Evolutionary conservation across 2,329 filamentous ascomycete genomes (phyloP).

Genomic region (Claviceps citrina): DNA sequence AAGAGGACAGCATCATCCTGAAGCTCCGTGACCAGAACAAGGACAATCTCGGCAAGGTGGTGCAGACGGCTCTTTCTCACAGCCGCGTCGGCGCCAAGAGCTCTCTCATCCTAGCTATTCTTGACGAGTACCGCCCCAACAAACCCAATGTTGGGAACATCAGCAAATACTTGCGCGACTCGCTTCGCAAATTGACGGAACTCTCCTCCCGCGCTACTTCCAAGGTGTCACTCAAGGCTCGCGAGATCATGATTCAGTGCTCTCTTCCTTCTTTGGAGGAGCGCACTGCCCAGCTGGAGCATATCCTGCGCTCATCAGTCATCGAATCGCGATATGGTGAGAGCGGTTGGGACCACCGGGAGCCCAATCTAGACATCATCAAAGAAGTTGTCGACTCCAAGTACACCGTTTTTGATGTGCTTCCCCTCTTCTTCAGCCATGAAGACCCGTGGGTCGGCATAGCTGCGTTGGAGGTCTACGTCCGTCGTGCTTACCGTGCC

Average conservation of each 20-base stretch:
- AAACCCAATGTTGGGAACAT: conserved; percentile 81
- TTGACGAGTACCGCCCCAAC: conserved; percentile 91
- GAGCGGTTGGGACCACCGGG: conserved; percentile 88
- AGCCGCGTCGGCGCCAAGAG: conserved; percentile 88
- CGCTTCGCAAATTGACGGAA: conserved; percentile 76
- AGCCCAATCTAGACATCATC: conserved; percentile 77
- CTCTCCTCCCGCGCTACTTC: conserved; percentile 65
- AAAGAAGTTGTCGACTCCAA: conserved; percentile 98
- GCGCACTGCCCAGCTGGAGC: conserved; percentile 91
- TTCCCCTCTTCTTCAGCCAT: conserved; percentile 90
- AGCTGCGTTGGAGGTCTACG: conserved; percentile 88
- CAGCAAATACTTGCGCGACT: conserved; percentile 69
- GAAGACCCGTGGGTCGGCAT: conserved; percentile 87
- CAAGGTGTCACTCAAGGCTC: conserved; percentile 93
- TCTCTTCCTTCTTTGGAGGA: conserved; percentile 92
- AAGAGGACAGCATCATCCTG: conserved; percentile 88
- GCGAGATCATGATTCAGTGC: conserved; percentile 94
- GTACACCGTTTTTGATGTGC: conserved; percentile 93
- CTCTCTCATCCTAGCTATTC: conserved; percentile 75
- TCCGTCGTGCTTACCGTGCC: conserved; percentile 89
- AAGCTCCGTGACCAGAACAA: conserved; percentile 93
- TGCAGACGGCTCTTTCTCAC: conserved; percentile 84
- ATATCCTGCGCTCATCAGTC: conserved; percentile 89
- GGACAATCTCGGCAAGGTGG: conserved; percentile 72
- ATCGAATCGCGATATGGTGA: conserved; percentile 96